phyloP scores from a whole-genome alignment of 371 early-diverging fungal species.

The Mortierella sp. region DNA sequence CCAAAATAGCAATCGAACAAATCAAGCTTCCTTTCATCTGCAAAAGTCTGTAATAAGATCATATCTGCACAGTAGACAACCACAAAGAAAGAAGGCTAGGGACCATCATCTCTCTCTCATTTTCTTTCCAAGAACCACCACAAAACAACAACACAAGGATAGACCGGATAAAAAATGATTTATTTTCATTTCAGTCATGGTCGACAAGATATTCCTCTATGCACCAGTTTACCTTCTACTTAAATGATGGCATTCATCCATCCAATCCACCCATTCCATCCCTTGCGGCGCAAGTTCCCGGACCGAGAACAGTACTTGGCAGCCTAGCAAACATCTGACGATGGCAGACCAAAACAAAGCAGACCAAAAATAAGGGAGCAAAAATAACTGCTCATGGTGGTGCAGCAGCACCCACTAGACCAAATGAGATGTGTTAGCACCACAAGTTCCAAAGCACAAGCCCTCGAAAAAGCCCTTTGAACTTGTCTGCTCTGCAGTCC shows the following conservation, averaged over 20 bases:
- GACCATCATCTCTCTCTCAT: background rate
- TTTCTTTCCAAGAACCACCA: background rate
- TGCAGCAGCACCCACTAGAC: background rate
- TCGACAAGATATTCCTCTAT: background rate
- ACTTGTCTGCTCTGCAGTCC: background rate
- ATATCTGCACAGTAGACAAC: background rate
- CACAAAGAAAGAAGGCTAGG: background rate
- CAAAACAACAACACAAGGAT: background rate
- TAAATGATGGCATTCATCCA: background rate
- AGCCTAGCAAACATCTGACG: background rate
- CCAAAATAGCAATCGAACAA: background rate
- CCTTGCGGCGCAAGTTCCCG: background rate
- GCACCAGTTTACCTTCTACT: background rate
- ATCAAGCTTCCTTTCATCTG: background rate
- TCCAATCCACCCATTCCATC: background rate
- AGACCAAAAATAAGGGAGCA: background rate
- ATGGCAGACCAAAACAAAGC: background rate
- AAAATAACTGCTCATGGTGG: background rate
- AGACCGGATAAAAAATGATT: background rate
- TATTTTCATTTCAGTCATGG: background rate
- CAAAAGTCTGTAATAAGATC: background rate
- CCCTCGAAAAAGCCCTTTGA: constrained; percentile 9
- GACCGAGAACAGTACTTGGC: background rate
- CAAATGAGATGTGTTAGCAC: background rate
- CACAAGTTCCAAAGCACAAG: background rate